Conservation (phyloP, 352 stramenopile genomes). For the Phytophthora kernoviae region DNA sequence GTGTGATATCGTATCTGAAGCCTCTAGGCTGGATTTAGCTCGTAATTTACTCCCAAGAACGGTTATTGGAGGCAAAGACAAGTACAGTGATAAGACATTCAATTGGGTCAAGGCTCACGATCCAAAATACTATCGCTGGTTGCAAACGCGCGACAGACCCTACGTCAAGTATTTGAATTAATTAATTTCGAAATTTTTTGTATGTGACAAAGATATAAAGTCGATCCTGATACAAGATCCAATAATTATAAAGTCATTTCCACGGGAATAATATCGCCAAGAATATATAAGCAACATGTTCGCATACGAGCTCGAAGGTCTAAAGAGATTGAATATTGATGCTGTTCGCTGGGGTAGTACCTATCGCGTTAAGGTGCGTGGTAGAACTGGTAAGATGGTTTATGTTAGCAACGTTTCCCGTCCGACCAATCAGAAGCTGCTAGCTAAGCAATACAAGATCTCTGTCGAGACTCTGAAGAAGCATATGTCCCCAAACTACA, state of each 20-base stretch:
- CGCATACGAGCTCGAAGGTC: conserved; percentile 11
- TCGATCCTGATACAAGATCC: conserved; percentile 5
- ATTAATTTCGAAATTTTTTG: background rate
- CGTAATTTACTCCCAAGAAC: no score
- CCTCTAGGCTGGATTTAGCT: no score
- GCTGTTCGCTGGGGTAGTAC: conserved; percentile 1
- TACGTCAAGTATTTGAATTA: conserved; percentile 20
- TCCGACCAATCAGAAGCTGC: conserved; percentile 4
- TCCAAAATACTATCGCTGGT: no score
- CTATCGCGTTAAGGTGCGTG: conserved; percentile 10
- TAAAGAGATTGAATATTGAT: background rate
- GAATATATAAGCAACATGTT: conserved; percentile 7
- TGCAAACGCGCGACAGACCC: no score
- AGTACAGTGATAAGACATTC: no score
- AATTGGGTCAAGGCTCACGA: no score
- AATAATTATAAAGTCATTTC: conserved; percentile 2
- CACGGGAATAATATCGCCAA: background rate
- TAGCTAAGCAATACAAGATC: conserved; percentile 11
- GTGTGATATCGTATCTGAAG: no score
- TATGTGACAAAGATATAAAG: conserved; percentile 10
- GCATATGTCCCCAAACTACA: conserved; percentile 4
- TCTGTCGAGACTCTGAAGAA: conserved; percentile 1
- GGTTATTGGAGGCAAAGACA: no score
- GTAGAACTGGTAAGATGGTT: conserved; percentile 1
- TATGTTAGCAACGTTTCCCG: conserved; percentile 2